Percentiles rank a stretch among this genome's conserved stretches.
Evolutionary conservation across 176 grass and related monocot genomes (phyloP).

Genomic region (Aechmea fasciata): DNA sequence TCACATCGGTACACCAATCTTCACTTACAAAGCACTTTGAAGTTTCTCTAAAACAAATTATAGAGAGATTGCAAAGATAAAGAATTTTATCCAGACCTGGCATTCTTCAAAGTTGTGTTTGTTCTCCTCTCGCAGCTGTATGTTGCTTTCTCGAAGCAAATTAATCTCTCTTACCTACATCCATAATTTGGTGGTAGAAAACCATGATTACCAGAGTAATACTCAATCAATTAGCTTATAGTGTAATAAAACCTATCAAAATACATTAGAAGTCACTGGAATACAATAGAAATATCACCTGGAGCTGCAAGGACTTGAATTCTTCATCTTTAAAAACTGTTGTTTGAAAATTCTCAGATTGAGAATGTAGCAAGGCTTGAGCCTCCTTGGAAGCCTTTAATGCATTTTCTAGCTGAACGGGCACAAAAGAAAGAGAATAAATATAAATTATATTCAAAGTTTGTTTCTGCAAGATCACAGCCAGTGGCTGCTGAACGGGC

Average conservation of each 20-base stretch:
- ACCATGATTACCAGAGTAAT: background rate
- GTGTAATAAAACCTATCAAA: background rate
- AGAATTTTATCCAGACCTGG: constrained; percentile 38
- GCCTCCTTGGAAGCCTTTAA: constrained; percentile 62
- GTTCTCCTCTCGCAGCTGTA: constrained; percentile 97
- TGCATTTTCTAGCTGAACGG: constrained; percentile 70
- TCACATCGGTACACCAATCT: constrained; percentile 2
- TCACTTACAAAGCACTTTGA: background rate
- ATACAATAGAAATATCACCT: constrained; percentile 37
- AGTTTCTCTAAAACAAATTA: constrained; percentile 4
- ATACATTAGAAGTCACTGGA: background rate
- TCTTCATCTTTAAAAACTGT: constrained; percentile 85
- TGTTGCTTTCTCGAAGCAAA: constrained; percentile 99
- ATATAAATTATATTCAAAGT: background rate
- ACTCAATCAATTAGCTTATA: background rate
- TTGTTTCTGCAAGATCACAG: too few relatives aligned
- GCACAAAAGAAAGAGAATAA: constrained; percentile 5
- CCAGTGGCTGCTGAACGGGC: constrained; percentile 26
- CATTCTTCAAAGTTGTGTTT: constrained; percentile 89
- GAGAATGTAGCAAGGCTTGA: constrained; percentile 57
- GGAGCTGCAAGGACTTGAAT: constrained; percentile 80
- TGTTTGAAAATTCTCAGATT: constrained; percentile 58
- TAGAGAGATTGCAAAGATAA: background rate
- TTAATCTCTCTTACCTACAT: constrained; percentile 86
- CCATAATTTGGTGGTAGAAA: background rate